Conservation (phyloP, 2,329 filamentous ascomycete genomes). For the Macrophomina phaseolina region DNA sequence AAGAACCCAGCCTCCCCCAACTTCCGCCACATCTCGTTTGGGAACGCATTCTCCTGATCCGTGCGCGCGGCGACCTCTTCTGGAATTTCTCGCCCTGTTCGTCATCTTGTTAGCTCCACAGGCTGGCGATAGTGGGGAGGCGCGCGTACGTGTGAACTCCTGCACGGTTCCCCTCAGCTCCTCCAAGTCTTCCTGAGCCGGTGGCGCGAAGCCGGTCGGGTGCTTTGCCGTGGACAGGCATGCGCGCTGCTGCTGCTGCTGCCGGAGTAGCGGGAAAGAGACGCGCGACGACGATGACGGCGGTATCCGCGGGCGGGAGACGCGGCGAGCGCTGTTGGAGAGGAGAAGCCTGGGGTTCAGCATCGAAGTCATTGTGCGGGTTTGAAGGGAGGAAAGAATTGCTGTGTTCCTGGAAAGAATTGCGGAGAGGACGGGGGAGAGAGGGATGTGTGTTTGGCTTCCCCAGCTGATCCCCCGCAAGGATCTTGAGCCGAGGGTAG, state of each 20-base stretch:
- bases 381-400: not conserved
- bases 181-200: constrained; percentile 73
- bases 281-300: not conserved
- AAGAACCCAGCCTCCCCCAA: constrained; percentile 89
- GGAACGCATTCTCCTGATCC: constrained; percentile 88
- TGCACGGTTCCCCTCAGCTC: constrained; percentile 85
- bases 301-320: not conserved
- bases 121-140: not conserved
- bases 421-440: not conserved
- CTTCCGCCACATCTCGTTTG: constrained; percentile 89
- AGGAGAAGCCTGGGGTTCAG: constrained; percentile 11
- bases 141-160: constrained; percentile 72
- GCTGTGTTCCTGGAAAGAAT: not conserved
- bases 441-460: not conserved
- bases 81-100: constrained; percentile 76
- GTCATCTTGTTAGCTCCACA: not conserved
- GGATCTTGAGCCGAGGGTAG: constrained; percentile 21
- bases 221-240: constrained; percentile 57
- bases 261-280: not conserved
- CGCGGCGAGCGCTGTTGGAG: constrained; percentile 15
- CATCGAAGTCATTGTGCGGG: constrained; percentile 4
- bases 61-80: constrained; percentile 81
- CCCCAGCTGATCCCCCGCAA: constrained; percentile 16
- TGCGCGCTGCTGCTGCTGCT: constrained; percentile 12
- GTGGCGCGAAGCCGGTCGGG: constrained; percentile 69